Evolutionary conservation across 805 yeast genomes (phyloP), one percentile per base, ranked within the genome.

Genomic region (Sugiyamaella floridensis): DNA sequence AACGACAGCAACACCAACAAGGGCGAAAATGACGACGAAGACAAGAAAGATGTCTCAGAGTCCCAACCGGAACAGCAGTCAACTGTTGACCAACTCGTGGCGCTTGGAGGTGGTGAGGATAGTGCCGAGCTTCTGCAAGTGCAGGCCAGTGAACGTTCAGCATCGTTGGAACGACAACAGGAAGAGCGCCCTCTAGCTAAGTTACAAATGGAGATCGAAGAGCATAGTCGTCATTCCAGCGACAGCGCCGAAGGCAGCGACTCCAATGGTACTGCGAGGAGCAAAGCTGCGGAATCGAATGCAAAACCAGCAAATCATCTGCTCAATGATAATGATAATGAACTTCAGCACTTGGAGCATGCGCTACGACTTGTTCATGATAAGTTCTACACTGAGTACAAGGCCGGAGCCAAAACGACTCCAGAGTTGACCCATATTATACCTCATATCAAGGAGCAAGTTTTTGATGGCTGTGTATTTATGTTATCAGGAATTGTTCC

Each of bases 401-500:
- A 75, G 2, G 42, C 47, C 1, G 40, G 41, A 3, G 34, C 19
- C 20, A 51, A 45, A 46, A 40, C 3, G 47, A 20, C 16, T 18
- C 70, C 71, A 1, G 70, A 68, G 19, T 58, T 66, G 11, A 66
- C 66, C 18, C 55, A 52, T 40, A 58, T 59, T 16, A 60, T 92
- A 68, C 95, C 93, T 1, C 60, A 67, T n/a, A 75, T 92, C 78
- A 92, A 90, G 64, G 66, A 70, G 8, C 62, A 75, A 53, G 89
- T 89, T 1, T 80, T 92, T 54, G 68, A 76, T 20, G 90, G 83
- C 6, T 77, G 83, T 45, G 79, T 80, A 2, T 79, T 93, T 51
- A 76, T 92, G 16, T 85, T 93, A 59, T 85, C 96, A 3, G 97
- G 98, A 0, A 76, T 92, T n/a, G 76, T 93, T 19, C 97, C 97